These are phyloP conservation scores for Fraxinus ornus DNA, from an alignment of 305 asterid species.

Conservation along the genomic window DNA sequence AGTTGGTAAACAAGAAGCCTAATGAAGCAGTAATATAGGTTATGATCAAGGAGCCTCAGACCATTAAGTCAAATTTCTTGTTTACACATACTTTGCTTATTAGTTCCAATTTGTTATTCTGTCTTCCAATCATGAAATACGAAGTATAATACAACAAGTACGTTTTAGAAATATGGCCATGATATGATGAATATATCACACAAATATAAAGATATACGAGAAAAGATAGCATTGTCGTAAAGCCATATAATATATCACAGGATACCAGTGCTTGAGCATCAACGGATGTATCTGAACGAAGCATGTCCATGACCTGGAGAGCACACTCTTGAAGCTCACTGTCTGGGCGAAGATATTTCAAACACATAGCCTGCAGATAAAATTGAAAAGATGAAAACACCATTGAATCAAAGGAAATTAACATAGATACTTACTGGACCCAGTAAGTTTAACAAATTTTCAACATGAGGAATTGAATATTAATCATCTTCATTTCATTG, in stretches of 20 bases:
- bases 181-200: neutral
- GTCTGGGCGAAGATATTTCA: constrained; percentile 86
- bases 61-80: constrained; percentile 11
- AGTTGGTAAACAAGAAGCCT: neutral
- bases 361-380: constrained; percentile 71
- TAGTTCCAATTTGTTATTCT: constrained; percentile 4
- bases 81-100: neutral
- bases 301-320: constrained; percentile 82
- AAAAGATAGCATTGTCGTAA: constrained; percentile 13
- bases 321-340: constrained; percentile 82
- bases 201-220: neutral
- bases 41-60: neutral
- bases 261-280: constrained; percentile 98
- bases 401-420: constrained; percentile 23
- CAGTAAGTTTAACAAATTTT: constrained; percentile 9
- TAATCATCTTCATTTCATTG: constrained; percentile 11
- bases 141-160: neutral
- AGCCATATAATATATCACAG: constrained; percentile 23
- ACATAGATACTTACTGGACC: constrained; percentile 12
- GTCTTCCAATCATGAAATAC: neutral
- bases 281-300: constrained; percentile 55
- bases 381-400: constrained; percentile 15
- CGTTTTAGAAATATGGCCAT: neutral
- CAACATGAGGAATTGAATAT: constrained; percentile 15
- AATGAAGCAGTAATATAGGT: neutral